phyloP scores from a whole-genome alignment of 306 rosid species.

The Gillenia trifoliata region DNA sequence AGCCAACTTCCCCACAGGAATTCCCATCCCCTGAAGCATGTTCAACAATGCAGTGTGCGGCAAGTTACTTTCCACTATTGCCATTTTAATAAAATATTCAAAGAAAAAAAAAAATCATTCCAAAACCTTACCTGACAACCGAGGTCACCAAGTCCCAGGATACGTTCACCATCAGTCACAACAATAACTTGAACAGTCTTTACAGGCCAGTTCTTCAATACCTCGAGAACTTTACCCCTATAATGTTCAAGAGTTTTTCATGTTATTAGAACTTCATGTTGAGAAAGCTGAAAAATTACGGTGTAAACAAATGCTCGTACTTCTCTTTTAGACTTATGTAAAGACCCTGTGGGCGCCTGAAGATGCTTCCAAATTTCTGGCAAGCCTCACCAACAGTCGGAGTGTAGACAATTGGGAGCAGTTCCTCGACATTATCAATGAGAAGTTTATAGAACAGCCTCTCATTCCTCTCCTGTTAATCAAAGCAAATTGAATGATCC shows the following conservation, averaged over 20 bases:
- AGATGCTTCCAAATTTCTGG: conserved; percentile 94
- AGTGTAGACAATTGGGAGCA: conserved; percentile 88
- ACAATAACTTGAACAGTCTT: conserved; percentile 81
- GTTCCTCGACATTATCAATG: conserved; percentile 74
- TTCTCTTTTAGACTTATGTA: conserved; percentile 95
- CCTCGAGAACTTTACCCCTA: conserved; percentile 92
- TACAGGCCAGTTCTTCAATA: conserved; percentile 94
- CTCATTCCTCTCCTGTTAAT: conserved; percentile 83
- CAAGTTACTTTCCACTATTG: conserved; percentile 9
- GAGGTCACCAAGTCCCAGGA: conserved; percentile 96
- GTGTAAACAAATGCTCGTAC: conserved; percentile 29
- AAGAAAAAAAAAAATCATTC: background rate
- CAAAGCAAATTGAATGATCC: conserved; percentile 5
- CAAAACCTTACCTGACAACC: conserved; percentile 78
- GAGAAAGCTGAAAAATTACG: conserved; percentile 3
- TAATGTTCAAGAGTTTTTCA: conserved; percentile 15
- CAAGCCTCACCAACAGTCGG: conserved; percentile 97
- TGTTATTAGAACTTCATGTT: background rate
- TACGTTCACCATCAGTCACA: conserved; percentile 94
- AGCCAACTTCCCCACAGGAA: conserved; percentile 94
- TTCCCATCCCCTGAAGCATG: conserved; percentile 92
- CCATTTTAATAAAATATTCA: background rate
- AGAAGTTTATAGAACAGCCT: conserved; percentile 86
- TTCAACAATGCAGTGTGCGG: conserved; percentile 21
- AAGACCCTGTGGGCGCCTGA: conserved; percentile 96